Evolutionary conservation across 768 basidiomycete genomes (phyloP).

Genomic region (Mrakia gelida): DNA sequence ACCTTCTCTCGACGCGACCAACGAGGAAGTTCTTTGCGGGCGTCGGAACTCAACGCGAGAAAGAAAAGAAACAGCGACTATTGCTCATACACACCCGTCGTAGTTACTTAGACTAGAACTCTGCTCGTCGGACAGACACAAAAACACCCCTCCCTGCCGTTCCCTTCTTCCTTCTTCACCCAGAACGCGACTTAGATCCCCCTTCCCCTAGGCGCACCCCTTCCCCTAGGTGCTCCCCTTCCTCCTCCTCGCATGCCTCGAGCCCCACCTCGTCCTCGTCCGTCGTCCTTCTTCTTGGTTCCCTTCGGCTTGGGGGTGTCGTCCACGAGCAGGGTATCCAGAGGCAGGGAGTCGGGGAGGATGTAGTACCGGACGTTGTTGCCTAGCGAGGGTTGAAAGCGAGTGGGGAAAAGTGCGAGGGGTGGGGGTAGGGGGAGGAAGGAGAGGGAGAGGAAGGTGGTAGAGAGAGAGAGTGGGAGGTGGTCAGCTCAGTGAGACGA

Average conservation of each 20-base stretch:
- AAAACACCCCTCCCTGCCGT: not conserved
- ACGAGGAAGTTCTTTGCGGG: too few relatives aligned
- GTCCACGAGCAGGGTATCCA: constrained; percentile 94
- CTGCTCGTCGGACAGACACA: too few relatives aligned
- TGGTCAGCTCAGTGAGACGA: not conserved
- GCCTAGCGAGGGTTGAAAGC: constrained; percentile 46
- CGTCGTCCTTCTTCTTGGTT: constrained; percentile 59
- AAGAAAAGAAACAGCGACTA: too few relatives aligned
- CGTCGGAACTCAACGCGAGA: too few relatives aligned
- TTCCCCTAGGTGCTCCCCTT: constrained; percentile 38
- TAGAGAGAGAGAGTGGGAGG: not conserved
- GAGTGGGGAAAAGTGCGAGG: not conserved
- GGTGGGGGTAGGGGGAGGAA: not conserved
- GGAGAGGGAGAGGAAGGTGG: not conserved
- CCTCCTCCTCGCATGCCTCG: constrained; percentile 48
- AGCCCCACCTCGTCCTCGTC: constrained; percentile 56
- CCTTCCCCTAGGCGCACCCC: constrained; percentile 18
- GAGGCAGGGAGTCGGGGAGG: constrained; percentile 91
- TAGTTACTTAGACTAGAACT: too few relatives aligned
- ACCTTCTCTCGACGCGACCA: too few relatives aligned
- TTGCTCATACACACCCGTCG: too few relatives aligned
- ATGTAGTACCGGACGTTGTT: constrained; percentile 96
- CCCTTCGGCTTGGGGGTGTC: constrained; percentile 91
- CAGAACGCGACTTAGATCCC: not conserved
- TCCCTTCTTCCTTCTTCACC: not conserved